Base-by-base conservation (phyloP, 441 rosid species). In the Adansonia gregorii region DNA sequence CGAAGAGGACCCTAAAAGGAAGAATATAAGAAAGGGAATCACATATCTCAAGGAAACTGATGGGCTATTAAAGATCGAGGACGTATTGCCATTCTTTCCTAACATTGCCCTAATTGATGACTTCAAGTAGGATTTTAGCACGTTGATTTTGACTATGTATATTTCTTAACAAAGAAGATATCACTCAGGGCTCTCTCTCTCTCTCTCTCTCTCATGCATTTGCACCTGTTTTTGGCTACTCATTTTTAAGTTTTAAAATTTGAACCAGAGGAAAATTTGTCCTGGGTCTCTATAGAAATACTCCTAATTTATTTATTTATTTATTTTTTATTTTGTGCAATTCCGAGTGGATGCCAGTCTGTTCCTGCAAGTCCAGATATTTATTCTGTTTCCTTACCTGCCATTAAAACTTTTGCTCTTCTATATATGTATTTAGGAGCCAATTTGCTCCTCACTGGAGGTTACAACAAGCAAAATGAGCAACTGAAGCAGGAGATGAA, bases 1-100 rank as follows among this genome's bases (percentile, higher is more conserved):
- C 87, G 98, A 97, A 89, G 93, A 91, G 85, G 99, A 98, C 80
- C 88, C 93, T 65, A 97, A 93, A 82, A 93, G 99, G 85, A 97
- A 97, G 91, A 97, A 97, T 86, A 97, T 97, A 84, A 79, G 98
- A 82, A 97, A 91, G 86, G 98, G 98, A 68, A 94, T 97, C 82
- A 98, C 99, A 46, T 97, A 93, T 84, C 98, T 97, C 81, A 94
- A 93, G 87, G 98, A 96, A 94, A 96, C 97, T 79, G 98, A 94
- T 84, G 98, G 99, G 61, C 95, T 97, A 79, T 74, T 97, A 75
- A 94, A 97, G 88, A 97, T 97, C 51, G 99, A 97, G 89, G 98
- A 97, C 86, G 94, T 97, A 80, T 87, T 97, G 78, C 99, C 99
- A 9, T 94, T 97, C 87, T 97, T 97, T 82, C 98, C 99, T 0